Percentiles rank a stretch among this genome's conserved stretches.
These are phyloP conservation scores for Hygrophorus russula DNA, from an alignment of 768 basidiomycete species.

Conservation along the genomic window DNA sequence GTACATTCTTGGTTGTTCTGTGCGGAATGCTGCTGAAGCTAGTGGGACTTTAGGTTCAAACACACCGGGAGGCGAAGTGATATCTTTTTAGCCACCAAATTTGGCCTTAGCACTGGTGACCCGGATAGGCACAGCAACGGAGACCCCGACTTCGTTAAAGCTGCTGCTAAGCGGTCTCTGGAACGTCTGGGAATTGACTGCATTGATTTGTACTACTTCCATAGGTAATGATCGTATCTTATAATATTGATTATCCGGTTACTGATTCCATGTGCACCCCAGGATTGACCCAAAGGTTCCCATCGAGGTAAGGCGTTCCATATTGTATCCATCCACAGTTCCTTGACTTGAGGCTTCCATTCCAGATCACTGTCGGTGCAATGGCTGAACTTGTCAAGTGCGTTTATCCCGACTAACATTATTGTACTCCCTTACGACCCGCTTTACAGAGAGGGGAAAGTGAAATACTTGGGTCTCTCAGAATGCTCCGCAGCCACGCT, in stretches of 20 bases:
- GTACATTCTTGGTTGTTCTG: conserved; percentile 8
- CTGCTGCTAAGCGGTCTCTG: conserved; percentile 22
- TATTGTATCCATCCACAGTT: not conserved
- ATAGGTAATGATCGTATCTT: conserved; percentile 10
- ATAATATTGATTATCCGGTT: not conserved
- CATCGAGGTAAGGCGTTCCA: conserved; percentile 2
- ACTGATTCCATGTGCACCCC: not conserved
- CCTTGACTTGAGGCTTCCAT: conserved; percentile 5
- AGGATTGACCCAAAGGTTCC: not conserved
- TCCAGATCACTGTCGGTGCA: conserved; percentile 30
- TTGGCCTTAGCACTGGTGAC: too few relatives aligned
- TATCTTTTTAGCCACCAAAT: too few relatives aligned
- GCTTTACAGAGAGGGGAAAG: conserved; percentile 25
- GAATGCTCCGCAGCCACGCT: conserved; percentile 36
- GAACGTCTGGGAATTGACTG: conserved; percentile 26
- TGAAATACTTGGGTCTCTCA: conserved; percentile 40
- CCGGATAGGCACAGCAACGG: too few relatives aligned
- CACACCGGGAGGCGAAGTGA: too few relatives aligned
- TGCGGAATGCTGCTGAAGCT: too few relatives aligned
- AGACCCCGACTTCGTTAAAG: too few relatives aligned
- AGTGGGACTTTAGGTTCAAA: too few relatives aligned
- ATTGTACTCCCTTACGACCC: not conserved
- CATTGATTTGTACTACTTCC: conserved; percentile 38
- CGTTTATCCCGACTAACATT: not conserved
- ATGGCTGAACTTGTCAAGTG: conserved; percentile 44